Evolutionary conservation across 2,329 filamentous ascomycete genomes (phyloP), one percentile per base, ranked within the genome.

Genomic region (Fusarium dimerum): DNA sequence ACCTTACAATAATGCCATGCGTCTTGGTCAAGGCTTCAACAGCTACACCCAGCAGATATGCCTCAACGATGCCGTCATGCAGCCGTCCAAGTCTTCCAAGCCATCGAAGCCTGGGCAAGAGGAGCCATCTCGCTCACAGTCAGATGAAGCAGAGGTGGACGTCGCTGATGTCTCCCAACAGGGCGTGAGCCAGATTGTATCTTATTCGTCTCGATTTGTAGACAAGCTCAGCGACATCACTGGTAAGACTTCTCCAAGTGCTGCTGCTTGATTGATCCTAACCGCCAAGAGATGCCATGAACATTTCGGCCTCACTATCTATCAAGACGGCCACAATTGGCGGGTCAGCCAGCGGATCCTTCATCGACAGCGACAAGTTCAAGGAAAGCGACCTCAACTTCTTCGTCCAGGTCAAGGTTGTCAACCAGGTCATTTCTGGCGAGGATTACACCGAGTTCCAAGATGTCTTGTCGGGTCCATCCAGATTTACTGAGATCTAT

Each of bases 21-120:
- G 43, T 5, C 20, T 50, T 6, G 48, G 48, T 6, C 43, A 45
- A 16, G 48, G 43, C 36, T 74, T 52, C 40, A 52, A 48, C 32
- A 34, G 20, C 17, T 52, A 52, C 42, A 52, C 45, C 2, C 50
- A 52, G 29, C 40, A 45, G 13, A 45, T 48, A 15, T 52, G 50
- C 26, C 30, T 52, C 6, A 39, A 48, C n/a, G 7, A 48, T 3
- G 50, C 50, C 5, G 39, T 42, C 12, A 30, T 34, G 16, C 18
- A 38, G 34, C 34, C 34, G 34, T 38, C 34, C 34, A 38, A 38
- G 34, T 9, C 34, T 9, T 9, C 34, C 15, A 9, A 38, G 34
- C 34, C 34, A 38, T 38, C 34, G 34, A 9, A 9, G 9, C 15
- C 34, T 15, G 15, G 9, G 9, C 9, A 9, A 9, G 34, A 38